Base-by-base conservation (phyloP, 2,329 filamentous ascomycete species). In the Sporothrix phasma region DNA sequence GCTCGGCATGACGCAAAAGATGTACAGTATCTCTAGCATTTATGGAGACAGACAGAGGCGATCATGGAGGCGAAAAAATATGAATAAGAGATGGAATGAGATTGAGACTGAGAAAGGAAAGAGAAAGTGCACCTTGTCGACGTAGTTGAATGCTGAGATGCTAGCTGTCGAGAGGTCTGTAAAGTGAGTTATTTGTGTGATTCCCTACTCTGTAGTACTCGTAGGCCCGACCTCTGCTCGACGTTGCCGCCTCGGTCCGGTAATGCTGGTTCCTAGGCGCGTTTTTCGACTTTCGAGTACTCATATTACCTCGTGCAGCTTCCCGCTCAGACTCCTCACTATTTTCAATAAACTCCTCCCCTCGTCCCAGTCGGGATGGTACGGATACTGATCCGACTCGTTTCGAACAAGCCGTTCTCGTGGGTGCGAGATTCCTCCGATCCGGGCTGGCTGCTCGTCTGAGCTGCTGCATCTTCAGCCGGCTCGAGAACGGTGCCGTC, bases 311-410 rank as follows among this genome's bases (percentile, higher is more conserved):
- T n/a, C 13, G 39, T 43, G 24, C 24, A 43, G 22, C 4, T 2
- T 43, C 56, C 8, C 24, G 24, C 39, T 46, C 39, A 10, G 54
- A 43, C 37, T 43, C 37, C 2, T 53, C 60, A 24, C 60, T 62
- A 47, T 51, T 47, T 53, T 62, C 60, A 31, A 62, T 62, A 4
- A 37, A 22, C 15, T 62, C 60, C 4, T 62, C 46, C 22, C 34
- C 29, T 41, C 37, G n/a, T 62, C 34, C 15, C 46, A 53, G 37
- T 62, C 46, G 8, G 60, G 19, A 62, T 62, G 34, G 19, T 22
- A 3, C 60, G 60, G 22, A 62, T 62, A 15, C 34, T 19, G 19
- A 62, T 47, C 17, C 47, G 34, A 6, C 31, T 43, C 6, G 46
- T 22, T 4, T 41, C 37, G 46, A 62, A 53, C 8, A 53, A 15